A percentile compares a stretch with the other conserved stretches of the same genome.
Conservation (phyloP, 2,329 filamentous ascomycete genomes). For the Beauveria varroae region DNA sequence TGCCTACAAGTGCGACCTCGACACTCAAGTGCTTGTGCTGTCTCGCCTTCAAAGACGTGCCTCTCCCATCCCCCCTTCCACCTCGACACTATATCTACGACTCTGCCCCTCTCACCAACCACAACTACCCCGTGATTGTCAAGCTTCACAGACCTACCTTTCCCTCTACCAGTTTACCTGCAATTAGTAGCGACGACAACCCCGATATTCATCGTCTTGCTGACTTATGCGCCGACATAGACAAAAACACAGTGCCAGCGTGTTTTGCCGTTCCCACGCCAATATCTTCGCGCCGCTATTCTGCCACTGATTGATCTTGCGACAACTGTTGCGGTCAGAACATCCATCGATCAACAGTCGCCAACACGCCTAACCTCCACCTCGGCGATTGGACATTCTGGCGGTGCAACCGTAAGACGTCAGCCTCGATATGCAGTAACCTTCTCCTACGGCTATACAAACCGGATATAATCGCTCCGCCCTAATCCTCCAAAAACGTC, state of each 20-base stretch:
- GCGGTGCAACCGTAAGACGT: background rate
- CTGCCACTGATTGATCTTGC: background rate
- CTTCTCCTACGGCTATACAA: background rate
- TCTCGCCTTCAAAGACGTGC: conserved; percentile 3
- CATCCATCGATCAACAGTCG: background rate
- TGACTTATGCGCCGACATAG: background rate
- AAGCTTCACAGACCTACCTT: background rate
- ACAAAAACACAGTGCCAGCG: background rate
- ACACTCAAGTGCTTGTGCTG: background rate
- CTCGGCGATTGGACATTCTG: background rate
- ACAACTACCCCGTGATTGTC: background rate
- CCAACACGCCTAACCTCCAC: background rate
- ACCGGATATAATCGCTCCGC: background rate
- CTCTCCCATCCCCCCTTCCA: conserved; percentile 9
- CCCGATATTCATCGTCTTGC: background rate
- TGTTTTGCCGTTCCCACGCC: background rate
- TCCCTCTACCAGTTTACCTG: background rate
- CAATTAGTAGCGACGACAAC: background rate
- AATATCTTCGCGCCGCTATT: background rate
- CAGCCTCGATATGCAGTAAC: conserved; percentile 7
- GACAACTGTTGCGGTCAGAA: background rate
- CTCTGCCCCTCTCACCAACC: conserved; percentile 1
- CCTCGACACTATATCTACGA: background rate
- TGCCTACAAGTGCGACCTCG: conserved; percentile 5
- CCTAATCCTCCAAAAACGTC: background rate